A percentile compares a stretch with the other conserved stretches of the same genome.
Conservation (phyloP, 2,329 filamentous ascomycete species). For the Clarireedia paspali region DNA sequence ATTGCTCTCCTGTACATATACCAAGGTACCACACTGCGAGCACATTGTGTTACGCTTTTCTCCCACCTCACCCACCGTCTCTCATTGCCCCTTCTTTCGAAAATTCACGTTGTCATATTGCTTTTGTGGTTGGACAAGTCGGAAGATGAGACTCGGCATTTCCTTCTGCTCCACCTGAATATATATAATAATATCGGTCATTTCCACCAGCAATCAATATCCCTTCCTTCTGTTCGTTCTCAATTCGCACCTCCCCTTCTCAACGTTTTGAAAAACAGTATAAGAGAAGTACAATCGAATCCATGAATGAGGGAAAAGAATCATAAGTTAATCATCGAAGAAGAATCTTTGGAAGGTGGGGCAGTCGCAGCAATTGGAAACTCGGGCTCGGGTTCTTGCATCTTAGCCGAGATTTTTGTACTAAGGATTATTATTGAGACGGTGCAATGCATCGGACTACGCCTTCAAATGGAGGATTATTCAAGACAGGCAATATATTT, state of each 20-base stretch:
- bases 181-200: slow-evolving; percentile 4
- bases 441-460: slow-evolving; percentile 14
- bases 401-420: slow-evolving; percentile 7
- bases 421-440: background rate
- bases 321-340: background rate
- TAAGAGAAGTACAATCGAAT: too few relatives aligned
- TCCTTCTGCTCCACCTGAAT: slow-evolving; percentile 7
- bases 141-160: background rate
- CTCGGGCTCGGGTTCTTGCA: background rate
- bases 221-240: background rate
- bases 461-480: slow-evolving; percentile 13
- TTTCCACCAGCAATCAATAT: slow-evolving; percentile 2
- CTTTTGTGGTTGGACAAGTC: background rate
- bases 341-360: background rate
- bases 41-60: background rate
- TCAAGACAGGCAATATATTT: slow-evolving; percentile 18
- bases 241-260: too few relatives aligned
- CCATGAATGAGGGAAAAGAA: background rate
- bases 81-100: background rate
- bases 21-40: background rate
- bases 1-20: background rate
- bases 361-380: background rate
- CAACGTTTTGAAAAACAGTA: too few relatives aligned
- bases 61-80: background rate
- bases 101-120: background rate